Conservation (phyloP, 169 alveolate genomes). For the Sarcocystis neurona region DNA sequence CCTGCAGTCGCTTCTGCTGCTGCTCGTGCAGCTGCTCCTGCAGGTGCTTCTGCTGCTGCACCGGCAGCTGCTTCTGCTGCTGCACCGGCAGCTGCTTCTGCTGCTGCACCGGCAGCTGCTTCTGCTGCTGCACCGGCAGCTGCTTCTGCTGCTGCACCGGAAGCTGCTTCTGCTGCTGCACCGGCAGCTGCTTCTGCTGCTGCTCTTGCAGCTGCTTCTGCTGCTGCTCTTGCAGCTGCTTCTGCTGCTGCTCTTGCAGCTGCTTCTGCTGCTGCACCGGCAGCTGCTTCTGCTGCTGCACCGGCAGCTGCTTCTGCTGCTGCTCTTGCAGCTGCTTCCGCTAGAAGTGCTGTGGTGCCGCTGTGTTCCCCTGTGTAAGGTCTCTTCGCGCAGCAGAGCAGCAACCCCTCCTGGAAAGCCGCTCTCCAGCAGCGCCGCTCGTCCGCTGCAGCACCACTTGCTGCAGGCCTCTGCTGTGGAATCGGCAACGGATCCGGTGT, state of each 20-base stretch:
- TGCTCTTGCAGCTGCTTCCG: neutral
- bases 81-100: constrained; percentile 19
- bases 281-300: neutral
- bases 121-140: no score
- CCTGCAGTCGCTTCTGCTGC: constrained; percentile 36
- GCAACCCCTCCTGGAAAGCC: constrained; percentile 29
- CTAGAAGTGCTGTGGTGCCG: neutral
- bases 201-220: neutral
- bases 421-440: neutral
- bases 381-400: neutral
- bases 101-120: no score
- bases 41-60: constrained; percentile 45
- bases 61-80: constrained; percentile 42
- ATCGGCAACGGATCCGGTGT: neutral
- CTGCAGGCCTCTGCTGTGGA: neutral
- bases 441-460: neutral
- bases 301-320: neutral
- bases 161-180: neutral
- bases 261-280: neutral
- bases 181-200: neutral
- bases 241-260: neutral
- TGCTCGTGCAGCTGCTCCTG: constrained; percentile 45
- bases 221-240: neutral
- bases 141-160: neutral
- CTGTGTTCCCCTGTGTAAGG: neutral